These are phyloP conservation scores for Dactylellina cionopaga DNA, from an alignment of 2,329 filamentous ascomycete genomes.

Conservation along the genomic window DNA sequence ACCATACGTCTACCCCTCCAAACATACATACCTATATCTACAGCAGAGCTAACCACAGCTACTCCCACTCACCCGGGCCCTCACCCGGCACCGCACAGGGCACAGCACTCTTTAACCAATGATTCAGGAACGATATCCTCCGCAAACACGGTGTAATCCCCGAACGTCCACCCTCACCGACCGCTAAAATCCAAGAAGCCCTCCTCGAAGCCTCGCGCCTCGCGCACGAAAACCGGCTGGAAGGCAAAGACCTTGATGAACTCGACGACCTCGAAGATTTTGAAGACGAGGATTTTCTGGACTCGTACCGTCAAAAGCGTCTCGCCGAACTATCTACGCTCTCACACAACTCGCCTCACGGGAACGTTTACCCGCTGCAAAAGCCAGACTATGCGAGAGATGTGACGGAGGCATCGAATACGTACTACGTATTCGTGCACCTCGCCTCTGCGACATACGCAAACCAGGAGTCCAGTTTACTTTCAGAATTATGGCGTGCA, in stretches of 20 bases:
- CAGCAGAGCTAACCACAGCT: slow-evolving; percentile 22
- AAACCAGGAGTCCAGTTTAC: slow-evolving; percentile 84
- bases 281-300: slow-evolving; percentile 91
- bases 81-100: slow-evolving; percentile 28
- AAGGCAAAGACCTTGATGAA: slow-evolving; percentile 94
- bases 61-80: slow-evolving; percentile 33
- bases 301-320: slow-evolving; percentile 84
- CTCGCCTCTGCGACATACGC: slow-evolving; percentile 78
- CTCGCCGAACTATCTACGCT: slow-evolving; percentile 82
- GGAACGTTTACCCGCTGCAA: slow-evolving; percentile 89
- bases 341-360: slow-evolving; percentile 80
- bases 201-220: slow-evolving; percentile 82
- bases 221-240: slow-evolving; percentile 89
- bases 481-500: slow-evolving; percentile 86
- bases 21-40: slow-evolving; percentile 8
- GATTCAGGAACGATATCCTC: slow-evolving; percentile 93
- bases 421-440: slow-evolving; percentile 58
- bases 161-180: slow-evolving; percentile 95
- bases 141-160: slow-evolving; percentile 96
- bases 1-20: slow-evolving; percentile 29
- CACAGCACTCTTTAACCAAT: slow-evolving; percentile 41
- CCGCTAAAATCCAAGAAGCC: slow-evolving; percentile 94
- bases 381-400: slow-evolving; percentile 93
- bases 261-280: slow-evolving; percentile 92
- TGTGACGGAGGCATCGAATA: slow-evolving; percentile 87